A percentile compares a stretch with the other conserved stretches of the same genome.
phyloP scores from a whole-genome alignment of 1,284 basidiomycete species.

The Mycena sp. region DNA sequence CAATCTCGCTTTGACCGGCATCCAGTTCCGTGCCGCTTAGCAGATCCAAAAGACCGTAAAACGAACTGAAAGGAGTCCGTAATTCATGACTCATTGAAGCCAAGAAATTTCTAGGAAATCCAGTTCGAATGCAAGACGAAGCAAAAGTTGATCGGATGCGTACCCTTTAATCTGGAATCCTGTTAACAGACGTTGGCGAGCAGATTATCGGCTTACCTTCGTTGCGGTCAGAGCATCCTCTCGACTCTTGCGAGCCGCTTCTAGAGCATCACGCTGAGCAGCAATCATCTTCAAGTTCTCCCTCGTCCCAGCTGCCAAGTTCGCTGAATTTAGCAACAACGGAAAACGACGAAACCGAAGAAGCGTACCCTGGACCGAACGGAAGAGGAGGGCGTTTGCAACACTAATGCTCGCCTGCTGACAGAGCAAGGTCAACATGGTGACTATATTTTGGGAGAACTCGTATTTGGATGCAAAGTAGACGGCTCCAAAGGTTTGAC shows the following conservation, averaged over 20 bases:
- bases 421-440: constrained; percentile 71
- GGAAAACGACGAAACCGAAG: constrained; percentile 33
- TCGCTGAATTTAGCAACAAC: constrained; percentile 56
- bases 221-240: constrained; percentile 79
- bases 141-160: not conserved
- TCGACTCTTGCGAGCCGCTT: constrained; percentile 72
- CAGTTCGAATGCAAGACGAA: not conserved
- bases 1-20: constrained; percentile 74
- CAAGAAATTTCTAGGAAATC: constrained; percentile 63
- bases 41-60: constrained; percentile 78
- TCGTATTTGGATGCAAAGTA: constrained; percentile 72
- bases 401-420: constrained; percentile 82
- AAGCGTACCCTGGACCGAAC: constrained; percentile 58
- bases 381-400: constrained; percentile 77
- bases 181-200: not conserved
- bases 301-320: constrained; percentile 64
- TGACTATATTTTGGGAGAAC: constrained; percentile 70
- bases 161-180: constrained; percentile 35
- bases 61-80: constrained; percentile 79
- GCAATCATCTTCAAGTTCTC: constrained; percentile 82
- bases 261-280: constrained; percentile 71
- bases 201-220: constrained; percentile 55
- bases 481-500: constrained; percentile 69
- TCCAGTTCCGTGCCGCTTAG: constrained; percentile 75
- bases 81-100: constrained; percentile 82